phyloP scores from a whole-genome alignment of 305 asterid species.

The Solanum hybrid region DNA sequence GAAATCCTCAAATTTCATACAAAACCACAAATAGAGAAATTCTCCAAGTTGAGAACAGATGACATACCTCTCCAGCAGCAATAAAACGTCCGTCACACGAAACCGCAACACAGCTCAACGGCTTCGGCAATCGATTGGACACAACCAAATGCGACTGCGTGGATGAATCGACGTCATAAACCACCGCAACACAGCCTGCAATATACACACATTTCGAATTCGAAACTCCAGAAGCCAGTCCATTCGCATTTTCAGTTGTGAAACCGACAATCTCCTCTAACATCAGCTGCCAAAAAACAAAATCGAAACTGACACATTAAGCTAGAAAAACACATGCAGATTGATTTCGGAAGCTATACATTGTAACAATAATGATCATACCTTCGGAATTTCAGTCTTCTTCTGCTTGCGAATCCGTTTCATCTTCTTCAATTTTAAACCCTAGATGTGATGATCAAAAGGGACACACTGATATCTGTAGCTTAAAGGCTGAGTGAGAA shows the following conservation, averaged over 20 bases:
- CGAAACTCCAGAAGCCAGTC: conserved; percentile 43
- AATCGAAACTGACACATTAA: neutral
- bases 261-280: conserved; percentile 55
- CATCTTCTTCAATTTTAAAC: conserved; percentile 25
- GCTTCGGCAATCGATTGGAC: conserved; percentile 41
- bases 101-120: conserved; percentile 47
- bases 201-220: conserved; percentile 42
- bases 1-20: neutral
- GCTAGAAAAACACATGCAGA: neutral
- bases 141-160: conserved; percentile 44
- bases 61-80: conserved; percentile 60
- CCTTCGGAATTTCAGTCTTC: conserved; percentile 32
- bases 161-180: conserved; percentile 35
- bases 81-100: conserved; percentile 32
- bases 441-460: conserved; percentile 15
- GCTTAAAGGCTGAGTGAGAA: conserved; percentile 2
- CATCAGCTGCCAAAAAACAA: conserved; percentile 24
- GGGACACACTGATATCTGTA: neutral
- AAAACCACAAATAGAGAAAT: neutral
- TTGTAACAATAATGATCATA: neutral
- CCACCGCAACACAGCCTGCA: conserved; percentile 66
- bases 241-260: conserved; percentile 46
- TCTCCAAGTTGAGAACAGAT: neutral
- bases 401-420: conserved; percentile 33
- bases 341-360: neutral